Evolutionary conservation across 257 asterid species (phyloP), one percentile per base, ranked within the genome.

Genomic region (Hygrophila difformis): DNA sequence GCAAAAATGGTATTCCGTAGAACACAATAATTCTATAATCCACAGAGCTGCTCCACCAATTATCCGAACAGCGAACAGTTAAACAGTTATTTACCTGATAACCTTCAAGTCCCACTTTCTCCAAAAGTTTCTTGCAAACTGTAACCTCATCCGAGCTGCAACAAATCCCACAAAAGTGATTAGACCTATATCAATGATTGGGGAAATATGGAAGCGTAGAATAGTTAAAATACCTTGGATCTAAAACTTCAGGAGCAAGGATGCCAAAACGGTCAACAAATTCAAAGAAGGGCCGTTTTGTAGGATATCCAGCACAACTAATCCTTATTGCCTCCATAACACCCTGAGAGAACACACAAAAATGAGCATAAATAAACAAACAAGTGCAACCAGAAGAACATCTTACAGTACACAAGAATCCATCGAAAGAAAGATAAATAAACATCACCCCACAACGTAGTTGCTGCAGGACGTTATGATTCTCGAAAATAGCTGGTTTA

Each of bases 311-410:
- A 42, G 99, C 99, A 67, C 88, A 78, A 65, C 97, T 91, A 39
- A 91, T 91, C 81, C 99, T 86, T 61, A 91, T 91, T 43, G 99
- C 99, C 67, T 91, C 99, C 95, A 91, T 76, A 59, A 91, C 99
- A 66, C 99, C 99, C 99, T 91, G 74, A 40, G 63, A 52, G 10
- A 12, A 33, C 8, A 33, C 37, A 18, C 37, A 33, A 33, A 10
- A 33, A 33, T 33, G 12, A 33, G 37, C 1, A 33, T 6, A 33
- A 33, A 5, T 46, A 33, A n/a, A 5, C 37, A 33, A 33, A 42
- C 53, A 28, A 23, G 39, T 38, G 23, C 56, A 57, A 36, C 29
- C 26, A 47, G 34, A 42, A 17, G 13, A 24, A 18, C 24, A 18
- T n/a, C 57, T 58, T 64, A 51, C 9, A 49, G 40, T 59, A 50